Conservation (phyloP, 352 stramenopile species). For the Pythium sukuiense region DNA sequence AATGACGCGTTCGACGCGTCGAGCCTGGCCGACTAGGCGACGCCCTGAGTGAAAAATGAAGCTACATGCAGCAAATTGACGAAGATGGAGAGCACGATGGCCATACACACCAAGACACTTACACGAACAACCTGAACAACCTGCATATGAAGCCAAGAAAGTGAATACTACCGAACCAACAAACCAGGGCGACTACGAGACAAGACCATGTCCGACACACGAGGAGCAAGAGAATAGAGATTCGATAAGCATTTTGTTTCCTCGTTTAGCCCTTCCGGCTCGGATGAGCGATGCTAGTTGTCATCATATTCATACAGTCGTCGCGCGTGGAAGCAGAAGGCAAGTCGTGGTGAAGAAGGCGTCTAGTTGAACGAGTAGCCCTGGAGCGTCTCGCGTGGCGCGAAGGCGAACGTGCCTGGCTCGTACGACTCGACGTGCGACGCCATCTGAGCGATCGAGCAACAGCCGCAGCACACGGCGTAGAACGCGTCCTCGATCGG, state of each 20-base stretch:
- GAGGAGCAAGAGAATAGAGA: neutral
- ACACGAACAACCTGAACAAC: neutral
- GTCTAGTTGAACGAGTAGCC: conserved; percentile 59
- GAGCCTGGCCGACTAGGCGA: conserved; percentile 19
- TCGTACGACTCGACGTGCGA: conserved; percentile 82
- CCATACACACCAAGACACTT: conserved; percentile 1
- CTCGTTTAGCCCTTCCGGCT: too few relatives aligned
- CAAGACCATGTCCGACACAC: neutral
- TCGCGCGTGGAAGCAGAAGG: neutral
- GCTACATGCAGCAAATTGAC: neutral
- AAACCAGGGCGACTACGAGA: neutral
- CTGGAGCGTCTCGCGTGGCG: conserved; percentile 60
- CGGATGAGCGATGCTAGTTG: neutral
- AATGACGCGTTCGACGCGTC: conserved; percentile 27
- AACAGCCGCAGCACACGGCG: conserved; percentile 66
- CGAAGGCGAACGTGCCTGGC: conserved; percentile 57
- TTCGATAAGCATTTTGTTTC: neutral
- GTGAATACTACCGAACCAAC: conserved; percentile 1
- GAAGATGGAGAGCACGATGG: neutral
- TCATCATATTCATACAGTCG: neutral
- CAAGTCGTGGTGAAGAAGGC: neutral
- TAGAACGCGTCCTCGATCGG: conserved; percentile 47
- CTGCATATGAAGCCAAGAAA: neutral
- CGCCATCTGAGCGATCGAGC: conserved; percentile 77
- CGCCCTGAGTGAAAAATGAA: neutral